Evolutionary conservation across 768 basidiomycete genomes (phyloP).

Genomic region (Lentinula sp.): DNA sequence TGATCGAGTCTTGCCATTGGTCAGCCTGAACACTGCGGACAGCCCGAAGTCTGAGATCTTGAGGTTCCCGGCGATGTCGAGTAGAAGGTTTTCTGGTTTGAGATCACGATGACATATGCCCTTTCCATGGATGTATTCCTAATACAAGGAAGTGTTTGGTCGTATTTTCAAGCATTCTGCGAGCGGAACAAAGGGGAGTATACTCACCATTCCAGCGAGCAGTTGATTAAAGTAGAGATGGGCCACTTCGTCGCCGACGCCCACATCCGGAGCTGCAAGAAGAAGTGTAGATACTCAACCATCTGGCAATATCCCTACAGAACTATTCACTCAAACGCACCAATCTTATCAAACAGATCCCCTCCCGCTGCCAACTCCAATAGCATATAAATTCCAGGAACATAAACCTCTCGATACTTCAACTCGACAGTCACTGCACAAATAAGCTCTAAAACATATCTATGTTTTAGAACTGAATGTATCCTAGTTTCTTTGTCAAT

Average conservation of each 20-base stretch:
- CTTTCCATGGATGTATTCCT: constrained; percentile 82
- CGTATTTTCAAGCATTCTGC: too few species aligned
- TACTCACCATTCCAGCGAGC: constrained; percentile 70
- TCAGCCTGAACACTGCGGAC: constrained; percentile 83
- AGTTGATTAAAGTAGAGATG: constrained; percentile 90
- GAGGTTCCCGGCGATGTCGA: constrained; percentile 76
- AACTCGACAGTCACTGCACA: constrained; percentile 70
- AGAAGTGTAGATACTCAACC: background rate
- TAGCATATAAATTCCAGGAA: constrained; percentile 87
- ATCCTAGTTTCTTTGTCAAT: constrained; percentile 92
- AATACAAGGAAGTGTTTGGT: background rate
- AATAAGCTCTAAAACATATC: constrained; percentile 78
- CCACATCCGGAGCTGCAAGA: constrained; percentile 77
- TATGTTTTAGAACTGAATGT: constrained; percentile 73
- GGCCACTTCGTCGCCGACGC: constrained; percentile 79
- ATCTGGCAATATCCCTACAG: background rate
- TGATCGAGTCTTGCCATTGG: constrained; percentile 67
- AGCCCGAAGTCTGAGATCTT: constrained; percentile 97
- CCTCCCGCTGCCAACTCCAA: constrained; percentile 91
- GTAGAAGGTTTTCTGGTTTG: constrained; percentile 92
- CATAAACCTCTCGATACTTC: constrained; percentile 48
- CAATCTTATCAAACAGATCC: constrained; percentile 97
- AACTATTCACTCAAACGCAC: constrained; percentile 35
- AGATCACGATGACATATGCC: constrained; percentile 96
- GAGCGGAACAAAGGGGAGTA: too few species aligned